These are phyloP conservation scores for Drosera spatulata DNA, from an alignment of 179 eudicot genomes.

Conservation along the genomic window DNA sequence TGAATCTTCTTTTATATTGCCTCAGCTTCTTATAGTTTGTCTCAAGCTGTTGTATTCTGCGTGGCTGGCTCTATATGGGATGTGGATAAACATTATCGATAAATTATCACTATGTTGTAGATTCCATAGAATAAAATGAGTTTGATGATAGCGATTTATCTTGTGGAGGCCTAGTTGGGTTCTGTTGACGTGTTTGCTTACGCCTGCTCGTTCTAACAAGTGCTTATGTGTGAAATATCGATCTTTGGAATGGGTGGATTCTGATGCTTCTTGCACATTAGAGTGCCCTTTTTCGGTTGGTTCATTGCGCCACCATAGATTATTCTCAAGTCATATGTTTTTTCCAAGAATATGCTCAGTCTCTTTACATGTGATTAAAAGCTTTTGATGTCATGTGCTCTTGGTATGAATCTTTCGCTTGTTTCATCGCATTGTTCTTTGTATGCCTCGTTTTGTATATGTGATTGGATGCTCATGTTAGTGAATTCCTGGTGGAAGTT, in stretches of 20 bases:
- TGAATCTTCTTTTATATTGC: too few species aligned
- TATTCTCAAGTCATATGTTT: neutral
- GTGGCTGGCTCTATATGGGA: neutral
- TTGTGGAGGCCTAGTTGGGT: slow-evolving; percentile 22
- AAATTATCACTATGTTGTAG: neutral
- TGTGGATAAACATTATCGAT: neutral
- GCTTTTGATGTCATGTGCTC: neutral
- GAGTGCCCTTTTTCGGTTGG: too few species aligned
- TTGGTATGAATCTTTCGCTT: neutral
- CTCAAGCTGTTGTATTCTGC: too few species aligned
- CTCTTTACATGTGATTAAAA: too few species aligned
- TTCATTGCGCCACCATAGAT: too few species aligned
- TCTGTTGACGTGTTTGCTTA: slow-evolving; percentile 14
- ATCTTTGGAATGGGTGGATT: too few species aligned
- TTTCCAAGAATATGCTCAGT: too few species aligned
- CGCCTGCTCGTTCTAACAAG: slow-evolving; percentile 1
- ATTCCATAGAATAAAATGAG: neutral
- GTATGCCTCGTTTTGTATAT: neutral
- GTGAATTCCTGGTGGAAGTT: too few species aligned
- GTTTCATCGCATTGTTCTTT: too few species aligned
- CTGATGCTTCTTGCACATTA: neutral
- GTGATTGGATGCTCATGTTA: slow-evolving; percentile 2
- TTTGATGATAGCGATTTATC: neutral
- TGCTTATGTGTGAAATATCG: neutral
- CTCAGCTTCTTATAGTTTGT: too few species aligned